Evolutionary conservation across 768 basidiomycete genomes (phyloP).

Genomic region (Tubosaeta brunneosetosa): DNA sequence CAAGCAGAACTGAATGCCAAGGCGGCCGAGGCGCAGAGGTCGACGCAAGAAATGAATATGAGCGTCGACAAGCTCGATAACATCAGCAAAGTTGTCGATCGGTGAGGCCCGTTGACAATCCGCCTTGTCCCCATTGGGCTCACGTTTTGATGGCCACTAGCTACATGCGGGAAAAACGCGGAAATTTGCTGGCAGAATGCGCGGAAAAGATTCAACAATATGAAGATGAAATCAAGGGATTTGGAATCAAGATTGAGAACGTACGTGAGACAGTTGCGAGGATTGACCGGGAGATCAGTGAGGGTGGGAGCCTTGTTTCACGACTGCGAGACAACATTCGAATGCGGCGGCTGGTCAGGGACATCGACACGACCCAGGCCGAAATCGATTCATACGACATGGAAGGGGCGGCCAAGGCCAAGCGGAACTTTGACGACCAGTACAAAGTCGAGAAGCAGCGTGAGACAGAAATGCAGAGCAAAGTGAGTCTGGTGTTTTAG

Average conservation of each 20-base stretch:
- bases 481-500: conserved; percentile 39
- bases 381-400: conserved; percentile 77
- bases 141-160: conserved; percentile 35
- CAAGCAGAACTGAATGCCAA: conserved; percentile 49
- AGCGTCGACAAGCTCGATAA: conserved; percentile 57
- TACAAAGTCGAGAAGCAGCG: conserved; percentile 67
- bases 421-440: conserved; percentile 77
- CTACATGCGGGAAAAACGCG: conserved; percentile 68
- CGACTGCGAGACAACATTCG: conserved; percentile 82
- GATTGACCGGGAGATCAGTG: conserved; percentile 76
- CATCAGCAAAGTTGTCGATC: conserved; percentile 60
- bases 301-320: conserved; percentile 62
- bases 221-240: conserved; percentile 42
- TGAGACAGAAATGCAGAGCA: conserved; percentile 66
- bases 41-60: conserved; percentile 61
- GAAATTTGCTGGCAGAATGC: conserved; percentile 55
- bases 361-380: conserved; percentile 61
- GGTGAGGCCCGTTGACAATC: conserved; percentile 35
- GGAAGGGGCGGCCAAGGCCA: conserved; percentile 80
- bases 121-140: not conserved
- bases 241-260: conserved; percentile 37
- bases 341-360: conserved; percentile 59
- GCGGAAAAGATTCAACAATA: conserved; percentile 47
- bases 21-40: conserved; percentile 48
- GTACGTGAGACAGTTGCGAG: conserved; percentile 43